Evolutionary conservation across 225 moss, liverwort and hornwort species (phyloP).

Genomic region (Sphagnum contortum): DNA sequence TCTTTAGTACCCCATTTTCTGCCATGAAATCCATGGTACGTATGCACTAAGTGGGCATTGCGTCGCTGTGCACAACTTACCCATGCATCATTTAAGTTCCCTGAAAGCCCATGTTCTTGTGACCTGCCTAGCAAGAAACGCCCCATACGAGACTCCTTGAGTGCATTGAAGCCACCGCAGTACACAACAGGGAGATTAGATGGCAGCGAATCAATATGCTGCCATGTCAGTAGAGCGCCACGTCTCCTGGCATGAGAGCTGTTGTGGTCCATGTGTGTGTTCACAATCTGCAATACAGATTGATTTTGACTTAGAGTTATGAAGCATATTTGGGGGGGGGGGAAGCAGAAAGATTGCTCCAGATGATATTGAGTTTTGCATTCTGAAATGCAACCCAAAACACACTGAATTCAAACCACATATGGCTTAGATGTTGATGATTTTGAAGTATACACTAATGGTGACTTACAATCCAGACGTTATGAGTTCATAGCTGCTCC

Average conservation of each 20-base stretch:
- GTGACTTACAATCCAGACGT: too few species aligned
- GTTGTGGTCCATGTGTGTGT: constrained; percentile 38
- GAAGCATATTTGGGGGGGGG: too few species aligned
- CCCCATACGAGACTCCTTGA: constrained; percentile 33
- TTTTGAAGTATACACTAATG: too few species aligned
- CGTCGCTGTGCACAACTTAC: constrained; percentile 23
- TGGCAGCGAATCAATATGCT: constrained; percentile 47
- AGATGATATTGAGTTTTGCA: too few species aligned
- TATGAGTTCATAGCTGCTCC: too few species aligned
- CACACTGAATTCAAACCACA: too few species aligned
- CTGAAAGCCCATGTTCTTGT: constrained; percentile 35
- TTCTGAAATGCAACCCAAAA: too few species aligned
- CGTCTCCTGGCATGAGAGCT: constrained; percentile 46
- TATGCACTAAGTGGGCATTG: constrained; percentile 24
- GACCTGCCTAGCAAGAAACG: constrained; percentile 39
- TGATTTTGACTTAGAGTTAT: too few species aligned
- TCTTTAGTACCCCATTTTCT: constrained; percentile 19
- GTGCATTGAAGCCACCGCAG: constrained; percentile 45
- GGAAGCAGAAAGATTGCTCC: too few species aligned
- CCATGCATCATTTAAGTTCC: constrained; percentile 49
- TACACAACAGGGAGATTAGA: constrained; percentile 43
- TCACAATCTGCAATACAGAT: constrained; percentile 21
- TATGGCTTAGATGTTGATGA: too few species aligned
- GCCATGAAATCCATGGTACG: constrained; percentile 34
- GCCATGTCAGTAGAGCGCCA: constrained; percentile 46